These are phyloP conservation scores for Ceratorhiza oryzae-sativae DNA, from an alignment of 1,284 basidiomycete species.

Conservation along the genomic window DNA sequence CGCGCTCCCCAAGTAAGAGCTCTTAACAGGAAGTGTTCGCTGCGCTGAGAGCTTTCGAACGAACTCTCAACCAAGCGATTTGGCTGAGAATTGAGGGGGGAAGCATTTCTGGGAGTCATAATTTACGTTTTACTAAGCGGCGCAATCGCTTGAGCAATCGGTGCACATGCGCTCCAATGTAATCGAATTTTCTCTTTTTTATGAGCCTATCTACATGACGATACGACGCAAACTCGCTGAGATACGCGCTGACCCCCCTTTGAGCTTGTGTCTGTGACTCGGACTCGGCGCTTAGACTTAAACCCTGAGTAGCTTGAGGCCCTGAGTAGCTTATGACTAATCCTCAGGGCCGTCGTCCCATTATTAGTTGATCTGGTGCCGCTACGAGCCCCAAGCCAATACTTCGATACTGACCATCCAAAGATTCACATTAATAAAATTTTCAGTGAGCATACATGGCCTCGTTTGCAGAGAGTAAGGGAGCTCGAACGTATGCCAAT, in stretches of 20 bases:
- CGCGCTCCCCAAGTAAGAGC: too few relatives aligned
- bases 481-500: background rate
- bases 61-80: too few relatives aligned
- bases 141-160: background rate
- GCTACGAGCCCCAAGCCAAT: too few relatives aligned
- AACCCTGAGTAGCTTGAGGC: background rate
- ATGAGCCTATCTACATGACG: background rate
- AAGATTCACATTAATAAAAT: too few relatives aligned
- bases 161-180: too few relatives aligned
- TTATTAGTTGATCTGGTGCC: too few relatives aligned
- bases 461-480: background rate
- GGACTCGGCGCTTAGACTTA: background rate
- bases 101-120: too few relatives aligned
- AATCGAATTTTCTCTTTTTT: background rate
- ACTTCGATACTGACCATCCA: too few relatives aligned
- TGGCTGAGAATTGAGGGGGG: too few relatives aligned
- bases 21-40: background rate
- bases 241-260: background rate
- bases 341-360: background rate
- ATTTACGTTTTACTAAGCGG: background rate
- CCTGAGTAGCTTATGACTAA: too few relatives aligned
- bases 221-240: background rate
- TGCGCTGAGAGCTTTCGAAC: too few relatives aligned
- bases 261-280: background rate
- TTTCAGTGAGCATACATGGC: background rate